Percentiles rank a stretch among this genome's conserved stretches.
Conservation (phyloP, 2,329 filamentous ascomycete genomes). For the Atkinsonella texensis region DNA sequence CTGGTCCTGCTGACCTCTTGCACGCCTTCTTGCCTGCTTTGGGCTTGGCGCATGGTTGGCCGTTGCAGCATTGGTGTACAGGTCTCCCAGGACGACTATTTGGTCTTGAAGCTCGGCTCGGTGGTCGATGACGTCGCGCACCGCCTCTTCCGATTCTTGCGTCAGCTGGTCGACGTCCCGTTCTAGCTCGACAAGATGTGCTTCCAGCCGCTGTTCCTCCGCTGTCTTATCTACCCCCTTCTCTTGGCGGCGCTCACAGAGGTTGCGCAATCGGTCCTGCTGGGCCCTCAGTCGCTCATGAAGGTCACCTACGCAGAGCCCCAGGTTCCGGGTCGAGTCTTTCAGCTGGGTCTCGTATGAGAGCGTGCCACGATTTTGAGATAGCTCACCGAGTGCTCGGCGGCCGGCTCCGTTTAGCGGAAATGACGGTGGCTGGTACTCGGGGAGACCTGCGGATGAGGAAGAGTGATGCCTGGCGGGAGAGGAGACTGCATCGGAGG, state of each 20-base stretch:
- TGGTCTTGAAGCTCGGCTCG: slow-evolving; percentile 39
- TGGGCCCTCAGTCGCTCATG: slow-evolving; percentile 34
- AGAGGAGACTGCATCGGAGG: slow-evolving; percentile 7
- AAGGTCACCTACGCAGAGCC: slow-evolving; percentile 32
- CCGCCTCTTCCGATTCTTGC: slow-evolving; percentile 30
- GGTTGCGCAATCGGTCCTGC: slow-evolving; percentile 19
- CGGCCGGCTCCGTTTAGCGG: slow-evolving; percentile 29
- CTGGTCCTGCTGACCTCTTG: slow-evolving; percentile 7
- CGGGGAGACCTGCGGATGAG: slow-evolving; percentile 26
- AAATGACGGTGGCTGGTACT: slow-evolving; percentile 36
- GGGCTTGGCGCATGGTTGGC: slow-evolving; percentile 7
- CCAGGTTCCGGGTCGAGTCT: slow-evolving; percentile 30
- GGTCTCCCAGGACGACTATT: slow-evolving; percentile 23
- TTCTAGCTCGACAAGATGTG: slow-evolving; percentile 27
- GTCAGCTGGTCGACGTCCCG: slow-evolving; percentile 30
- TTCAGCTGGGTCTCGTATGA: slow-evolving; percentile 35
- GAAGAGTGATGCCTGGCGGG: neutral
- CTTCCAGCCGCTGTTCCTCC: slow-evolving; percentile 26
- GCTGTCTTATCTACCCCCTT: slow-evolving; percentile 23
- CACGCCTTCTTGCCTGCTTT: slow-evolving; percentile 6
- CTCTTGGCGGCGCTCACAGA: slow-evolving; percentile 24
- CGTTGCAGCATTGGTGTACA: slow-evolving; percentile 18
- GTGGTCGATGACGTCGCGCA: slow-evolving; percentile 38
- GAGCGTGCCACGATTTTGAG: slow-evolving; percentile 26
- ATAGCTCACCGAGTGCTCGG: slow-evolving; percentile 30